Evolutionary conservation across 2,329 filamentous ascomycete genomes (phyloP), one percentile per base, ranked within the genome.

Genomic region (Curvularia hawaiiensis): DNA sequence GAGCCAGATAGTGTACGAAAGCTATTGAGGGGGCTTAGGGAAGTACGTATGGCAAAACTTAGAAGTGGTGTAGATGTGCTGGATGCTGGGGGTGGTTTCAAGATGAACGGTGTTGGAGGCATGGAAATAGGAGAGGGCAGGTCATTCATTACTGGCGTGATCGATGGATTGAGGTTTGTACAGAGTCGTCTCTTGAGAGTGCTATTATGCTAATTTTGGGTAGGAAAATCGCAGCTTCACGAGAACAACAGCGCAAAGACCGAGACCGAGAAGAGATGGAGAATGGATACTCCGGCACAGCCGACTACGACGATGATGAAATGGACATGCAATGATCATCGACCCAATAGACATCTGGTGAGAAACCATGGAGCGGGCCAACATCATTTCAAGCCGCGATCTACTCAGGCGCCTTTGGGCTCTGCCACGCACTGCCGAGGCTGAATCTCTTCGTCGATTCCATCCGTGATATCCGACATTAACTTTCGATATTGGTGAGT

Each of bases 61-160:
- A 82, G 92, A 60, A 86, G 85, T 35, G 90, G 89, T 61, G 88
- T 91, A 14, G 84, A 87, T 38, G 85, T 87, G 39, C 78, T 96
- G 49, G 90, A 92, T 67, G 85, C 84, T 20, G 89, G 84, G 9
- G 87, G 86, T 3, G 87, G 88, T 22, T 88, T 93, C n/a, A 85
- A 90, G 55, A 80, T 90, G 73, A 88, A 88, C 48, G 94, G 94
- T 22, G 90, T 98, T 0, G 95, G 95, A 2, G 91, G 91, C 2
- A 92, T 98, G 89, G 95, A 99, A 79, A 82, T 98, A 47, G 89
- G 90, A 0, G 94, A 98, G 79, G 90, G 88, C 54, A 84, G 94
- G 68, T 88, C 87, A 0, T 96, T 97, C 71, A 87, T 98, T 60
- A 82, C 87, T 1, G 91, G 90, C 1, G 91, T 97, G 2, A 88